These are phyloP conservation scores for Boletus sp. DNA, from an alignment of 1,284 basidiomycete species.

Conservation along the genomic window DNA sequence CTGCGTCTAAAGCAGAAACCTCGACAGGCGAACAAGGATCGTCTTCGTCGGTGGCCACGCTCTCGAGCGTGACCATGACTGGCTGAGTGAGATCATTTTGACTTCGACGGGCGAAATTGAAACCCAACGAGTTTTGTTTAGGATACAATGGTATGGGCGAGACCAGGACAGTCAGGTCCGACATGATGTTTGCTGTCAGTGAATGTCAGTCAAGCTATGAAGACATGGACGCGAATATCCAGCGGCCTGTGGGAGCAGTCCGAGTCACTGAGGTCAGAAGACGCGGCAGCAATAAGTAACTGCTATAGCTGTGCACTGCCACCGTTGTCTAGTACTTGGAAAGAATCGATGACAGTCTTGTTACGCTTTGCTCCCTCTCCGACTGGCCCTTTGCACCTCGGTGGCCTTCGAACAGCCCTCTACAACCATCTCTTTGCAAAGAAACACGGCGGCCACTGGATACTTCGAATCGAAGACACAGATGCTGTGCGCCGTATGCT, in stretches of 20 bases:
- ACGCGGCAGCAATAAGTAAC: no score
- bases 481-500: constrained; percentile 42
- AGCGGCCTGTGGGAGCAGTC: no score
- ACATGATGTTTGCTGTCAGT: constrained; percentile 18
- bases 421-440: constrained; percentile 89
- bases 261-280: no score
- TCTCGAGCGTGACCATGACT: constrained; percentile 51
- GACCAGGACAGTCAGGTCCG: constrained; percentile 34
- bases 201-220: background rate
- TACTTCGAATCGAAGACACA: constrained; percentile 93
- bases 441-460: constrained; percentile 82
- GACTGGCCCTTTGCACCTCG: constrained; percentile 91
- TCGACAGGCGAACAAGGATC: constrained; percentile 29
- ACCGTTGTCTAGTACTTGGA: no score
- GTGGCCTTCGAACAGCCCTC: constrained; percentile 92
- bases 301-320: background rate
- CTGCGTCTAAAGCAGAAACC: constrained; percentile 19
- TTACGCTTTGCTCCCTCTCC: constrained; percentile 96
- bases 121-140: constrained; percentile 23
- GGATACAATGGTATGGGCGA: constrained; percentile 30
- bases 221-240: no score
- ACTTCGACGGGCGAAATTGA: constrained; percentile 31
- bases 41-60: constrained; percentile 34
- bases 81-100: constrained; percentile 29
- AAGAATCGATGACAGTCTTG: constrained; percentile 35